Evolutionary conservation across 305 asterid species (phyloP).

Genomic region (Petunia hybrid): DNA sequence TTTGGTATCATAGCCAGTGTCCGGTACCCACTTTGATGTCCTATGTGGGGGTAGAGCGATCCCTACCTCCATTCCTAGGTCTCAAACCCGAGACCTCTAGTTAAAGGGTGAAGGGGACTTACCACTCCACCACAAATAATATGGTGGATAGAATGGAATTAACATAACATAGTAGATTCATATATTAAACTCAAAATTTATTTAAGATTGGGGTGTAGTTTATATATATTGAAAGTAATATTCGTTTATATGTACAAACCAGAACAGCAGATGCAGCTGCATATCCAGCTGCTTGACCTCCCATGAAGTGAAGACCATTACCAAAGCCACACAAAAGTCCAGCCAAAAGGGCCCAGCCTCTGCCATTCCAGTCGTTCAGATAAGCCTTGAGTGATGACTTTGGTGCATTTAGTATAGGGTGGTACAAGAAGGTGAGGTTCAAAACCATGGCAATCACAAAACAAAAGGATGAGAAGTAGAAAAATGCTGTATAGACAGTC

Average conservation of each 20-base stretch:
- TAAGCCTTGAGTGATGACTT: conserved; percentile 55
- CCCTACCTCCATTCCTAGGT: too few relatives aligned
- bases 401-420: conserved; percentile 51
- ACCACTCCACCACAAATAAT: too few relatives aligned
- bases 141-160: too few relatives aligned
- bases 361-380: conserved; percentile 60
- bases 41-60: too few relatives aligned
- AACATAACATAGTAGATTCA: background rate
- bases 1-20: too few relatives aligned
- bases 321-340: conserved; percentile 67
- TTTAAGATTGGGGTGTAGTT: background rate
- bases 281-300: conserved; percentile 74
- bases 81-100: too few relatives aligned
- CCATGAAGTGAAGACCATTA: conserved; percentile 72
- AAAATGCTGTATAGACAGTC: conserved; percentile 59
- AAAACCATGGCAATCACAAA: conserved; percentile 56
- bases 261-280: conserved; percentile 76
- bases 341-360: conserved; percentile 68
- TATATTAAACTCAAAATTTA: background rate
- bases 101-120: too few relatives aligned
- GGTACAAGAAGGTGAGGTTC: conserved; percentile 53
- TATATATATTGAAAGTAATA: background rate
- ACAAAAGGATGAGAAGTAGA: conserved; percentile 61
- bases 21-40: too few relatives aligned
- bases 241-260: conserved; percentile 39